Conservation (phyloP, 768 basidiomycete genomes). For the Amanita rimosa region DNA sequence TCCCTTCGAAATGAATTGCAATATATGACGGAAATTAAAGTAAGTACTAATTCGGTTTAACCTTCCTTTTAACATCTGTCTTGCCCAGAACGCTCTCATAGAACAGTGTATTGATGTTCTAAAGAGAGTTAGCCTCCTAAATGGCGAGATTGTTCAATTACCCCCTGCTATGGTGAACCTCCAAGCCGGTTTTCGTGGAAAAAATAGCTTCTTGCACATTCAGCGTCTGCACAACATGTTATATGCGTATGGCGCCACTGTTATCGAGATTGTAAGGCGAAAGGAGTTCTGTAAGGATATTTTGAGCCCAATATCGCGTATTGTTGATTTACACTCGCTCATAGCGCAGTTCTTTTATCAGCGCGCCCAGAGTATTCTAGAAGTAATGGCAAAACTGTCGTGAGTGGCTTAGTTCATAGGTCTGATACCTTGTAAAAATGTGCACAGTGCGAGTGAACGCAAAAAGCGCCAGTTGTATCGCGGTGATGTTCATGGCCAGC, state of each 20-base stretch:
- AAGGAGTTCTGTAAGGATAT: conserved; percentile 69
- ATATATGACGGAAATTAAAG: conserved; percentile 44
- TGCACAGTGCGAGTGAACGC: conserved; percentile 54
- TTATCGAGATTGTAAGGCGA: conserved; percentile 83
- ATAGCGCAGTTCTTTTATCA: conserved; percentile 73
- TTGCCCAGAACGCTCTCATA: conserved; percentile 58
- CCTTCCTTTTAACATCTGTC: conserved; percentile 13
- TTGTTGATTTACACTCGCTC: not conserved
- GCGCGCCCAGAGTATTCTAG: conserved; percentile 68
- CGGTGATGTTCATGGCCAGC: conserved; percentile 70
- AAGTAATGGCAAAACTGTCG: conserved; percentile 84
- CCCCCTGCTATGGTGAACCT: conserved; percentile 53
- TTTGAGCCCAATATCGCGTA: not conserved
- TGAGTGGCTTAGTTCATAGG: conserved; percentile 24
- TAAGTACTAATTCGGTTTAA: conserved; percentile 14
- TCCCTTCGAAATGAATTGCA: conserved; percentile 51
- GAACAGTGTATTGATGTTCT: conserved; percentile 54
- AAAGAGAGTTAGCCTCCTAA: conserved; percentile 68
- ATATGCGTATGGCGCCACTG: conserved; percentile 85
- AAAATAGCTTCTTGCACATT: conserved; percentile 87
- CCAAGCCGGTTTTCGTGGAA: conserved; percentile 59
- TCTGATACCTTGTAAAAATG: conserved; percentile 1
- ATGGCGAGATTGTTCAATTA: conserved; percentile 70
- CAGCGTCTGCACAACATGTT: conserved; percentile 81
- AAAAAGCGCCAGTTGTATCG: conserved; percentile 81